Evolutionary conservation across 331 rosid genomes (phyloP), one percentile per base, ranked within the genome.

Genomic region (Rhamnella rubrinervis): DNA sequence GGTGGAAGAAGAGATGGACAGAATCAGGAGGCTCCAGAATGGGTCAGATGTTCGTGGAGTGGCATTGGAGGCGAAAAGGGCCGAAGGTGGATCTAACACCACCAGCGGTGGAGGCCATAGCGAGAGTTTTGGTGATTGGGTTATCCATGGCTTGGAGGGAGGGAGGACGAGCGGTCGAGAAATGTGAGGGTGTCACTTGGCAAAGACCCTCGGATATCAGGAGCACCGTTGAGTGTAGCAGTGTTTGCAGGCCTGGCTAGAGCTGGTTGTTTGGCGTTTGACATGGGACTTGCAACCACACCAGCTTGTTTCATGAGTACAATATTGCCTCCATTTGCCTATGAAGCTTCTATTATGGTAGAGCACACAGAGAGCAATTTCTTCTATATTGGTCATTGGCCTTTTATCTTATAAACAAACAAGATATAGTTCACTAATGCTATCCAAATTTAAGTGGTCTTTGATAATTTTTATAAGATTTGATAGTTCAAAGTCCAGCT

Each of bases 231-330:
- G 89, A 93, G 96, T 37, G 87, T 67, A 0, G 92, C 96, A 4
- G 88, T 93, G 21, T 90, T 87, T 74, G 78, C 90, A 0, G 95
- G 98, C 15, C 91, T 93, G 67, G 70, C 78, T 55, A 89, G 89
- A 3, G 92, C 91, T 4, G 92, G 98, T 67, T 90, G 98, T 82
- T 70, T 70, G 80, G 85, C 52, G 19, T 87, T 82, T 70, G 97
- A 87, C 40, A 84, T 93, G 86, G 92, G 95, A 26, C 78, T 90
- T 1, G 97, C 98, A 6, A 90, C 98, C 8, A 93, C 98, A 5
- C 98, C 97, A 6, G 97, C 98, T 62, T 93, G 98, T 74, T 93
- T 93, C 82, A 90, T 90, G 98, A 93, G 96, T 71, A 93, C 98
- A 19, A 64, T 90, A 49, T 80, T 93, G 85, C 78, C 89, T 39